Evolutionary conservation across 768 basidiomycete species (phyloP), one percentile per base, ranked within the genome.

Genomic region (Naganishia randhawae): DNA sequence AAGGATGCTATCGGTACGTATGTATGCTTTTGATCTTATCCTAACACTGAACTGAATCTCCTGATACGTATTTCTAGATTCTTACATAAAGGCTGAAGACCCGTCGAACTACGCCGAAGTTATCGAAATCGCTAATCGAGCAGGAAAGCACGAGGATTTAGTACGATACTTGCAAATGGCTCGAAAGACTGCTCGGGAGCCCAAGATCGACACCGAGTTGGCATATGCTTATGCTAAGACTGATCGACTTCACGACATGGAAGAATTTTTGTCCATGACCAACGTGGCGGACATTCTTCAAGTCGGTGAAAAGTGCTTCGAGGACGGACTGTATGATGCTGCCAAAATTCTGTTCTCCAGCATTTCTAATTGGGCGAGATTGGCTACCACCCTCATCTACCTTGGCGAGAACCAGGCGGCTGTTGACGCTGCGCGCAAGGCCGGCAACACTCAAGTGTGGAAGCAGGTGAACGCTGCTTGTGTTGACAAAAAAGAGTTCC

Each of bases 371-470:
- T 99, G 94, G 93, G 96, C 96, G 50, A 87, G 96, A 69, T 83
- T 99, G 70, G 96, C 96, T 0, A 99, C 96, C 1, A 99, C 96
- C 10, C 86, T 98, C 75, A 97, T 99, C 77, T 99, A 99, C 81
- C 85, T 99, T 50, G 91, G 92, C 45, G 95, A 99, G 82, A 96
- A 97, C 78, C 96, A 98, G 80, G 87, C 92, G 57, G 96, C 96
- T 25, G 96, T 99, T 13, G 96, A 99, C 81, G 96, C 95, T 72
- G 96, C 96, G n/a, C 85, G 96, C 65, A 99, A 99, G 80, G 96
- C 96, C 16, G 96, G 96, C 13, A 98, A 98, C 76, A 99, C 96
- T 6, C 95, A 98, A 82, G 96, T 98, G n/a, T 99, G 96, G 96
- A 98, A 97, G 81, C 96, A 98, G 79, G 96, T 99, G 61, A 95